Evolutionary conservation across 192 early-diverging fungal genomes (phyloP).

Genomic region (Coemansia sp.): DNA sequence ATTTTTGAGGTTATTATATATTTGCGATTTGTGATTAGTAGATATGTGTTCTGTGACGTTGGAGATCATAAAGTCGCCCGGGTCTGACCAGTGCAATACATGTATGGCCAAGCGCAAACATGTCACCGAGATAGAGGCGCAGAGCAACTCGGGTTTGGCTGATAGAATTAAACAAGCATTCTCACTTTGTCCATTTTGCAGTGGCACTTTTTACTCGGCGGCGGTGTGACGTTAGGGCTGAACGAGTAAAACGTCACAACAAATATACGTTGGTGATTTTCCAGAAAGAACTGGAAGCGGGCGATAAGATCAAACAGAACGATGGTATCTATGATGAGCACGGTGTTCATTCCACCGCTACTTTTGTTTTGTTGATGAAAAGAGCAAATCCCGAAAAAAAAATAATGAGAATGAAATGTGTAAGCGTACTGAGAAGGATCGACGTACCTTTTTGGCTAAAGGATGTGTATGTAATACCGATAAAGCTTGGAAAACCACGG

Average conservation of each 20-base stretch:
- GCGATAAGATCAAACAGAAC: too few species aligned
- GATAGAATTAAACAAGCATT: slow-evolving; percentile 10
- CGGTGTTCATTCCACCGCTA: too few species aligned
- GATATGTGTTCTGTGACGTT: slow-evolving; percentile 43
- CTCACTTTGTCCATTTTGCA: slow-evolving; percentile 33
- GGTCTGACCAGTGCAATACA: slow-evolving; percentile 35
- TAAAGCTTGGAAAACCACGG: too few species aligned
- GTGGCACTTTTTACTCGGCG: slow-evolving; percentile 24
- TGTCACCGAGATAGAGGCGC: not conserved
- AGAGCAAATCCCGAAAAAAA: too few species aligned
- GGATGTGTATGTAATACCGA: too few species aligned
- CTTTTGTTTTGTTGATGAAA: too few species aligned
- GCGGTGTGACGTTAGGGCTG: slow-evolving; percentile 6
- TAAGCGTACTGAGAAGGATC: too few species aligned
- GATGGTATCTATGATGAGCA: too few species aligned
- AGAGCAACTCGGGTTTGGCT: not conserved
- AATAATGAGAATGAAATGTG: too few species aligned
- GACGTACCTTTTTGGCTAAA: too few species aligned
- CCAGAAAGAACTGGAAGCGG: too few species aligned
- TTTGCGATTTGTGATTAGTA: slow-evolving; percentile 6
- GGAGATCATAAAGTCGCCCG: slow-evolving; percentile 15
- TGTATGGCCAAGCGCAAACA: slow-evolving; percentile 28
- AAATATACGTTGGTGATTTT: not conserved
- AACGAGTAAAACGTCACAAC: too few species aligned
- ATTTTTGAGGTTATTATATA: not conserved